Conservation (phyloP, 768 basidiomycete genomes). For the Pisolithus sp. region DNA sequence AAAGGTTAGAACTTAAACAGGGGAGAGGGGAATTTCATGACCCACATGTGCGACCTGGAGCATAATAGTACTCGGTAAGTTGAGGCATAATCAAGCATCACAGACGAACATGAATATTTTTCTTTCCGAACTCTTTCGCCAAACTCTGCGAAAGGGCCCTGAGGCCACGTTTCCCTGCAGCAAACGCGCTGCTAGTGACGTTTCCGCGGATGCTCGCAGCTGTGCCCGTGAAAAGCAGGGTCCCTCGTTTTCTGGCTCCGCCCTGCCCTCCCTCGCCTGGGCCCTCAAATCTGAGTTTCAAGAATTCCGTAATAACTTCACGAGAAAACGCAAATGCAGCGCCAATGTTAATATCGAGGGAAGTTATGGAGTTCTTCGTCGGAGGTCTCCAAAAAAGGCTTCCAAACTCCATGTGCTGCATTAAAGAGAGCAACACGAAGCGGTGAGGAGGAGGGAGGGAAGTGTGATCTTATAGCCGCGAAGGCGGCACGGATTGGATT, state of each 20-base stretch:
- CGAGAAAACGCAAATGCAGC: slow-evolving; percentile 61
- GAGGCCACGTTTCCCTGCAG: slow-evolving; percentile 57
- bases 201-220: slow-evolving; percentile 65
- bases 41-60: slow-evolving; percentile 59
- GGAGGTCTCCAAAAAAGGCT: slow-evolving; percentile 59
- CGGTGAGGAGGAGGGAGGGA: slow-evolving; percentile 40
- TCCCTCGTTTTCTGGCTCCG: slow-evolving; percentile 51
- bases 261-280: slow-evolving; percentile 33
- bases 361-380: slow-evolving; percentile 48
- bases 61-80: slow-evolving; percentile 1
- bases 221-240: slow-evolving; percentile 67
- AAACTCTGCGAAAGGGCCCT: slow-evolving; percentile 65
- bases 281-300: slow-evolving; percentile 41
- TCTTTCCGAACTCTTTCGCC: slow-evolving; percentile 67
- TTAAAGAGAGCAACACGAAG: slow-evolving; percentile 65
- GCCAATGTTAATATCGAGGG: slow-evolving; percentile 46
- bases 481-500: slow-evolving; percentile 47
- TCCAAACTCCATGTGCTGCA: slow-evolving; percentile 50
- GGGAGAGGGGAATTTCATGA: slow-evolving; percentile 4
- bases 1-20: background rate
- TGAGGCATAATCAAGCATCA: background rate
- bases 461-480: slow-evolving; percentile 38
- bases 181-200: slow-evolving; percentile 50
- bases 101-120: slow-evolving; percentile 60
- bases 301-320: slow-evolving; percentile 53